A percentile compares a stretch with the other conserved stretches of the same genome.
Conservation (phyloP, 768 basidiomycete genomes). For the Rhizopogon roseolus region DNA sequence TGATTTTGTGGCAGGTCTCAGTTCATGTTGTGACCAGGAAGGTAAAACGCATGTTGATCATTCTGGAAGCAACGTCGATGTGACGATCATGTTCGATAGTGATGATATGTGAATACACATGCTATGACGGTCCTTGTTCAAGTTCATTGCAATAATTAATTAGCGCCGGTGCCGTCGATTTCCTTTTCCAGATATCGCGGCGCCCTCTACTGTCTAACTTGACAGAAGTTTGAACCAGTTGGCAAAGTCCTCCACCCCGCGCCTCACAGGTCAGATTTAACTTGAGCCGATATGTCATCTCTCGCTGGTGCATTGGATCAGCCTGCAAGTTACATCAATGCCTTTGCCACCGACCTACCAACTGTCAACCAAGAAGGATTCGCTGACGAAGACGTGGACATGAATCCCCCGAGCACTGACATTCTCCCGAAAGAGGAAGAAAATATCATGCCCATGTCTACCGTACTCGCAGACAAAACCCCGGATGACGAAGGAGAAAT, state of each 20-base stretch:
- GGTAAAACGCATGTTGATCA: neutral
- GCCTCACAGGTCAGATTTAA: neutral
- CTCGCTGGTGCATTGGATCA: constrained; percentile 53
- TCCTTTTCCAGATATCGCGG: too few relatives aligned
- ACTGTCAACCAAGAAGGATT: constrained; percentile 2
- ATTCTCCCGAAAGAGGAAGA: constrained; percentile 9
- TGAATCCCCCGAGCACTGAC: constrained; percentile 25
- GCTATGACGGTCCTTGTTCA: too few relatives aligned
- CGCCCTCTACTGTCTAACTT: neutral
- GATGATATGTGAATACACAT: too few relatives aligned
- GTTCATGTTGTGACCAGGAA: neutral
- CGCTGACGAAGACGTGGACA: constrained; percentile 35
- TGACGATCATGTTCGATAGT: too few relatives aligned
- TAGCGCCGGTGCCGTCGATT: too few relatives aligned
- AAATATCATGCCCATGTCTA: constrained; percentile 11
- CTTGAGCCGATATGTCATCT: constrained; percentile 44
- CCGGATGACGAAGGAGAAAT: constrained; percentile 44
- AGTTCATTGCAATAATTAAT: too few relatives aligned
- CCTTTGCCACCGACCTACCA: constrained; percentile 8
- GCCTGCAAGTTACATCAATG: constrained; percentile 18
- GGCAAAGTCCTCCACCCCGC: neutral
- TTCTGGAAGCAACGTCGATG: neutral
- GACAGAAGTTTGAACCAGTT: too few relatives aligned
- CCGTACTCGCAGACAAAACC: constrained; percentile 4
- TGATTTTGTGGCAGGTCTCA: neutral